Conservation (phyloP, 2,329 filamentous ascomycete genomes). For the Zymoseptoria crescenta region DNA sequence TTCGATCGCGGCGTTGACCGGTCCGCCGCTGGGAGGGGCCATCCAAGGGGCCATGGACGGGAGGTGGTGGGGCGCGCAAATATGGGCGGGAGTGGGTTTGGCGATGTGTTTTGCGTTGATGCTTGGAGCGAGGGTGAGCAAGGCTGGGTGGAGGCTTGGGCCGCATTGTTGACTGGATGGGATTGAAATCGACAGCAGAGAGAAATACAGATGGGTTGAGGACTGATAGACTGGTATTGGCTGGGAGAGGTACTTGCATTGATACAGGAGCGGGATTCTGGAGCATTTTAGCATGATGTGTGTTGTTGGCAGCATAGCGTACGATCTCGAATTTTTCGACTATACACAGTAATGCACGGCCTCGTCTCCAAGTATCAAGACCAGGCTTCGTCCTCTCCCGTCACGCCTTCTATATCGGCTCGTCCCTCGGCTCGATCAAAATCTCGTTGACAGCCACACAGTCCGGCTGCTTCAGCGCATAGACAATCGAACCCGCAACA, state of each 20-base stretch:
- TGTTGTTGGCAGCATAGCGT: neutral
- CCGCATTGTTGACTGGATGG: neutral
- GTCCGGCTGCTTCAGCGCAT: slow-evolving; percentile 63
- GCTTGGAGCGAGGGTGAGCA: slow-evolving; percentile 17
- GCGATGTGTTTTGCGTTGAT: slow-evolving; percentile 15
- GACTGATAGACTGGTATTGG: neutral
- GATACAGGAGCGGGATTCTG: neutral
- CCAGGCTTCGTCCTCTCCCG: neutral
- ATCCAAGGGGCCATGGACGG: slow-evolving; percentile 36
- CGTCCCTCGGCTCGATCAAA: slow-evolving; percentile 67
- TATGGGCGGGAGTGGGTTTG: slow-evolving; percentile 32
- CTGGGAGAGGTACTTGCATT: neutral
- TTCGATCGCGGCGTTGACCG: slow-evolving; percentile 38
- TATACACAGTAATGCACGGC: neutral
- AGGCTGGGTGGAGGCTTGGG: slow-evolving; percentile 17
- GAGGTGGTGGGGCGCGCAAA: slow-evolving; percentile 36
- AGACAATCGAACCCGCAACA: slow-evolving; percentile 65
- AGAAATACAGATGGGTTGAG: neutral
- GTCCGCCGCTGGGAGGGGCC: slow-evolving; percentile 42
- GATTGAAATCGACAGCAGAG: neutral
- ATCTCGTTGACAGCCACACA: slow-evolving; percentile 77
- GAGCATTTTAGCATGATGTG: neutral
- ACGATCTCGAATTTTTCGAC: too few relatives aligned
- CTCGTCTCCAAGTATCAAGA: too few relatives aligned
- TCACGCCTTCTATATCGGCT: slow-evolving; percentile 51